Conservation (phyloP, 2,329 filamentous ascomycete species). For the Cladophialophora yegresii region DNA sequence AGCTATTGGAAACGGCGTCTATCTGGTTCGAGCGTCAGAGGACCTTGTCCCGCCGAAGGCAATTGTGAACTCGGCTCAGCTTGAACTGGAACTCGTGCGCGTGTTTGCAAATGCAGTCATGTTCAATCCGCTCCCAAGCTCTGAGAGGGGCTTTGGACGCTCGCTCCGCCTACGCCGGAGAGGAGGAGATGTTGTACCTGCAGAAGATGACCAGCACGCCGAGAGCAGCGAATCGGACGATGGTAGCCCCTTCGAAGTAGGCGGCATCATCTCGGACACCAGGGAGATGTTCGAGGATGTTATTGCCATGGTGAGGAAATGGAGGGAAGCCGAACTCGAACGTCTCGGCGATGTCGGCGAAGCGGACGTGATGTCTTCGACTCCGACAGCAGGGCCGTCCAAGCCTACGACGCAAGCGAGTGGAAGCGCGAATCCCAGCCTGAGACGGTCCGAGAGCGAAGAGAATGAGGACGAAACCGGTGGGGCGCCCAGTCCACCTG, state of each 20-base stretch:
- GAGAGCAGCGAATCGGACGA: slow-evolving; percentile 41
- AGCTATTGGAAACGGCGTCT: slow-evolving; percentile 46
- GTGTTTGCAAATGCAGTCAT: slow-evolving; percentile 99
- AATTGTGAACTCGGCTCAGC: slow-evolving; percentile 88
- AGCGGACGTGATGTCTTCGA: background rate
- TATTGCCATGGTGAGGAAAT: slow-evolving; percentile 72
- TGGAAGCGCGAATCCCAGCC: slow-evolving; percentile 13
- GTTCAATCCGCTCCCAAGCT: slow-evolving; percentile 80
- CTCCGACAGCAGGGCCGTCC: background rate
- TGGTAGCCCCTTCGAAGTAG: slow-evolving; percentile 72
- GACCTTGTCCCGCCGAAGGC: slow-evolving; percentile 82
- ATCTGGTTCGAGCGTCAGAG: slow-evolving; percentile 59
- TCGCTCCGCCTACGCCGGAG: slow-evolving; percentile 51
- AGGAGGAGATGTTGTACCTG: slow-evolving; percentile 44
- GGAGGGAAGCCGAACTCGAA: slow-evolving; percentile 68
- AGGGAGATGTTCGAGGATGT: slow-evolving; percentile 88
- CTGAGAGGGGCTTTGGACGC: slow-evolving; percentile 66
- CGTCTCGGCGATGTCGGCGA: slow-evolving; percentile 34
- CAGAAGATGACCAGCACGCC: slow-evolving; percentile 47
- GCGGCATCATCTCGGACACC: slow-evolving; percentile 83
- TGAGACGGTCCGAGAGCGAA: slow-evolving; percentile 31
- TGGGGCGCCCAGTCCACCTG: slow-evolving; percentile 14
- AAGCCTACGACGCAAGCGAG: background rate
- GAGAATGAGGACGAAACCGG: slow-evolving; percentile 26
- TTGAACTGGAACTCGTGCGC: slow-evolving; percentile 89